These are phyloP conservation scores for Arthroderma sp. DNA, from an alignment of 2,329 filamentous ascomycete genomes.

Conservation along the genomic window DNA sequence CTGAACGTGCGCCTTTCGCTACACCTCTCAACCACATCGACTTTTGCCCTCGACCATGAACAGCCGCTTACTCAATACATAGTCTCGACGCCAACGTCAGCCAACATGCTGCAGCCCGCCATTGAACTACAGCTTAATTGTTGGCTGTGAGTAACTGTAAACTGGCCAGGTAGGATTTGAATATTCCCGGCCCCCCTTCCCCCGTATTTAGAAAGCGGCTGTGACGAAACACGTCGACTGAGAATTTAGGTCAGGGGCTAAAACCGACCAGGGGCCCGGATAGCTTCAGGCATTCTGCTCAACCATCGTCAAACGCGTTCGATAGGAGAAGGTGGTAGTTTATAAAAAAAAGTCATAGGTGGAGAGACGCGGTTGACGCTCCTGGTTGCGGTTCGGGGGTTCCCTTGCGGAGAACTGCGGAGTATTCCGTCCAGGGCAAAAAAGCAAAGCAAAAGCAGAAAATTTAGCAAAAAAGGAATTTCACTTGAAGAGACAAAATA, in stretches of 20 bases:
- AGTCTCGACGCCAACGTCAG: too few relatives aligned
- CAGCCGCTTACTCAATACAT: too few relatives aligned
- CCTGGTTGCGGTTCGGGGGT: not conserved
- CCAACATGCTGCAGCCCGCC: too few relatives aligned
- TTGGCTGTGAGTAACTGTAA: not conserved
- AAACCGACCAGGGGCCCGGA: not conserved
- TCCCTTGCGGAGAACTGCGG: not conserved
- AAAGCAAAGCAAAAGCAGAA: not conserved
- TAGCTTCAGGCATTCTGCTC: not conserved
- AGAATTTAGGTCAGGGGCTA: not conserved
- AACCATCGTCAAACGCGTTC: not conserved
- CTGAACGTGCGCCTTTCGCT: too few relatives aligned
- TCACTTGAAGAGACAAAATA: too few relatives aligned
- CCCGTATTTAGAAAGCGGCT: not conserved
- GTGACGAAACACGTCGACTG: not conserved
- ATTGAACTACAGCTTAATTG: not conserved
- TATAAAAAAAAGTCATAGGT: not conserved
- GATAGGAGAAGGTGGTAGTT: not conserved
- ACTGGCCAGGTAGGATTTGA: not conserved
- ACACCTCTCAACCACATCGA: too few relatives aligned
- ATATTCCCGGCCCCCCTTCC: not conserved
- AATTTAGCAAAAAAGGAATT: not conserved
- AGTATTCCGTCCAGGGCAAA: not conserved
- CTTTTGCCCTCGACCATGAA: too few relatives aligned
- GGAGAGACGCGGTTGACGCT: slow-evolving; percentile 2